Conservation (phyloP, 345 rosid species). For the Hibiscus syriacus region DNA sequence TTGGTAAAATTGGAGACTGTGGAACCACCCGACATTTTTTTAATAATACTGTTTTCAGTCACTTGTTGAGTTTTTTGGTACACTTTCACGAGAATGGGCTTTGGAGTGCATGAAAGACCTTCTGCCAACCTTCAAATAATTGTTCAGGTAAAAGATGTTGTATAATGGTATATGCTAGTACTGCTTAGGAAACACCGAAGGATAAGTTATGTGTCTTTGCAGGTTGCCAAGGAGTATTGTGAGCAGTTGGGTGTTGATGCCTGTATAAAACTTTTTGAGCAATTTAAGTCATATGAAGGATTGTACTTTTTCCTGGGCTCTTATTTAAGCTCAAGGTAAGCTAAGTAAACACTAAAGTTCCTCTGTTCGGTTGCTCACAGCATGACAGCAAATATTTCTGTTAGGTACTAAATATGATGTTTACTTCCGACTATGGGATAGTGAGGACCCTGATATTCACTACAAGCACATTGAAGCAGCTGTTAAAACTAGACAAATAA, state of each 20-base stretch:
- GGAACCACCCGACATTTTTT: slow-evolving; percentile 9
- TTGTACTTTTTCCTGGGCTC: slow-evolving; percentile 96
- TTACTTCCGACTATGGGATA: slow-evolving; percentile 20
- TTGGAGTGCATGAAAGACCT: slow-evolving; percentile 99
- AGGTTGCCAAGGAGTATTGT: slow-evolving; percentile 96
- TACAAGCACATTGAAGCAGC: slow-evolving; percentile 98
- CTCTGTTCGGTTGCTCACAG: slow-evolving; percentile 12
- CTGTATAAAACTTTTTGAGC: slow-evolving; percentile 94
- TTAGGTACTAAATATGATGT: background rate
- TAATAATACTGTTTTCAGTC: slow-evolving; percentile 39
- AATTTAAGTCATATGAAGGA: slow-evolving; percentile 96
- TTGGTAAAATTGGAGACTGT: slow-evolving; percentile 9
- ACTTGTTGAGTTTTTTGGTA: slow-evolving; percentile 96
- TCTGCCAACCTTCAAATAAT: slow-evolving; percentile 90
- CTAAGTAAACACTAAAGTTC: slow-evolving; percentile 2
- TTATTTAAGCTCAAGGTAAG: slow-evolving; percentile 89
- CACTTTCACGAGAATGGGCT: slow-evolving; percentile 98
- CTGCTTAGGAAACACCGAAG: background rate
- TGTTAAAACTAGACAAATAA: slow-evolving; percentile 88
- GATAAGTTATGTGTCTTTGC: slow-evolving; percentile 23
- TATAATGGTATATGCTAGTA: slow-evolving; percentile 10
- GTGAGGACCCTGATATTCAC: slow-evolving; percentile 98
- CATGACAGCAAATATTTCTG: background rate
- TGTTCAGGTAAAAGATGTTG: slow-evolving; percentile 58
- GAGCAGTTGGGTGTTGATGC: slow-evolving; percentile 96